Conservation (phyloP, 2,329 filamentous ascomycete species). For the Diaporthe amygdali region DNA sequence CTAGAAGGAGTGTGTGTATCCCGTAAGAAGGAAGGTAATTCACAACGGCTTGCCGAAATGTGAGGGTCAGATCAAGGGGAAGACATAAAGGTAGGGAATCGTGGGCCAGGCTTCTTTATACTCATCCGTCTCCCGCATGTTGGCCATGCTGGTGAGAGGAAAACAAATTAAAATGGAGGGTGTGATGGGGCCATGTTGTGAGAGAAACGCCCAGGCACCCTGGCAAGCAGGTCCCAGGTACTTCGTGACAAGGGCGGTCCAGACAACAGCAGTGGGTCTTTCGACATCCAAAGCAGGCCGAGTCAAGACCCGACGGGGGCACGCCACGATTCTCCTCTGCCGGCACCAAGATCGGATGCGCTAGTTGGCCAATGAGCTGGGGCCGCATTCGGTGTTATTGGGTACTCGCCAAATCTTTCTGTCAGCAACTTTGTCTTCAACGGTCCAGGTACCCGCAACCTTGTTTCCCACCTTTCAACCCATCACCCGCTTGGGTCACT, state of each 20-base stretch:
- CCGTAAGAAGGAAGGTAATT: slow-evolving; percentile 14
- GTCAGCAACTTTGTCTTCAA: slow-evolving; percentile 1
- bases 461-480: slow-evolving; percentile 12
- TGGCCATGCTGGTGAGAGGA: slow-evolving; percentile 3
- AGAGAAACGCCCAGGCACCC: slow-evolving; percentile 18
- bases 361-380: slow-evolving; percentile 12
- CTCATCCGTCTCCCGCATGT: not conserved
- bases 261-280: slow-evolving; percentile 16
- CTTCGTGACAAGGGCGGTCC: slow-evolving; percentile 14
- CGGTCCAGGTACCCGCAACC: slow-evolving; percentile 15
- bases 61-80: not conserved
- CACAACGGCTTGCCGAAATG: slow-evolving; percentile 24
- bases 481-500: slow-evolving; percentile 17
- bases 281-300: slow-evolving; percentile 7
- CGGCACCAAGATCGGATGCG: slow-evolving; percentile 17
- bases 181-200: slow-evolving; percentile 19
- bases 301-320: slow-evolving; percentile 10
- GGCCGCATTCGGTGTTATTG: slow-evolving; percentile 6
- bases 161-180: slow-evolving; percentile 11
- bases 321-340: slow-evolving; percentile 13
- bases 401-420: not conserved
- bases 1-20: slow-evolving; percentile 21
- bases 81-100: not conserved
- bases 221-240: slow-evolving; percentile 12
- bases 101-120: slow-evolving; percentile 24